Base-by-base conservation (phyloP, 2,329 filamentous ascomycete genomes). In the Colletotrichum chlorophyti region DNA sequence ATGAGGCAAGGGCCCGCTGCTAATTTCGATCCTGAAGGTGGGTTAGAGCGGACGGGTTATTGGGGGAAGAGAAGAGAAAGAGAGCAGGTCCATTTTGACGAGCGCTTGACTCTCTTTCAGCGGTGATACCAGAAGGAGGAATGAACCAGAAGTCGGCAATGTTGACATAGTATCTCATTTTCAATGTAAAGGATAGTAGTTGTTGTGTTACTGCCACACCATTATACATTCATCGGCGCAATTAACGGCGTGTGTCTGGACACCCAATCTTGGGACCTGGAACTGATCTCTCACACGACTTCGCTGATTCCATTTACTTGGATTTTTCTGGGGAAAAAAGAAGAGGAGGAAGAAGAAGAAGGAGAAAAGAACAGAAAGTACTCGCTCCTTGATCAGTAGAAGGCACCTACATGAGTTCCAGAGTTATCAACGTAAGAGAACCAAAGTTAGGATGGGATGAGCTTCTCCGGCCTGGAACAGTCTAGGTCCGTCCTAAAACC, bases 381-480 rank as follows among this genome's bases (percentile, higher is more conserved):
- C 43, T 54, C 61, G 61, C 58, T 48, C 58, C 49, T 58, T 63
- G 61, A 63, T 47, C 23, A 58, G 35, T 29, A 32, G 27, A 53
- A 51, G 38, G 9, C 52, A 46, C 45, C 52, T 40, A 46, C 61
- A 58, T 47, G 14, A 48, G 10, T 27, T 14, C 34, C 53, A 37
- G 32, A 24, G 40, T 50, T 21, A 31, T 48, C 40, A 49, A 48
- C 24, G 31, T 49, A 54, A 48, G 51, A 61, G 31, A 15, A 43
- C 11, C 23, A 47, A 40, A 35, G 26, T 19, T 52, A 40, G 61
- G 53, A 54, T 40, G 15, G 15, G 27, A 31, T 47, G n/a, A n/a
- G n/a, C n/a, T n/a, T n/a, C n/a, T n/a, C n/a, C n/a, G n/a, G n/a
- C n/a, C n/a, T n/a, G n/a, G n/a, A n/a, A n/a, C n/a, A n/a, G n/a